Conservation (phyloP, 129 eudicot genomes). For the Flaveria trinervia region DNA sequence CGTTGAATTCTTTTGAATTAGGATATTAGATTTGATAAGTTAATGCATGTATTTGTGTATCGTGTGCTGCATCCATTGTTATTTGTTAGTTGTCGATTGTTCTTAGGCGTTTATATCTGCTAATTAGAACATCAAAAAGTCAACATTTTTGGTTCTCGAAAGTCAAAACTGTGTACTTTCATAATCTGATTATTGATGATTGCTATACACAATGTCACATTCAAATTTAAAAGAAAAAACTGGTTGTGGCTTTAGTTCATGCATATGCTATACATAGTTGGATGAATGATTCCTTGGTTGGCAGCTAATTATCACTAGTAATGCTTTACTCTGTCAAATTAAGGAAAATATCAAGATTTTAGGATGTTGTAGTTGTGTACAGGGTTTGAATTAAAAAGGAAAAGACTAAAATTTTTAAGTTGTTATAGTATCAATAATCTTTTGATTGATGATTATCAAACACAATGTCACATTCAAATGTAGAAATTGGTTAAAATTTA, state of each 20-base stretch:
- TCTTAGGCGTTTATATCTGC: constrained; percentile 6
- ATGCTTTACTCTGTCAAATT: neutral
- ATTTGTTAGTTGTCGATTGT: neutral
- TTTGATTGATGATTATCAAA: neutral
- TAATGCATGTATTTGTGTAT: constrained; percentile 24
- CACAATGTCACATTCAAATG: no score
- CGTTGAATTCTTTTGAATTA: neutral
- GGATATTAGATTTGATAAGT: neutral
- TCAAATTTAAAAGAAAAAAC: neutral
- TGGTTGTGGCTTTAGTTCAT: neutral
- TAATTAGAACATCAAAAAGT: constrained; percentile 18
- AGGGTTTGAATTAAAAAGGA: neutral
- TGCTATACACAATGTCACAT: neutral
- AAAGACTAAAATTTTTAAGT: neutral
- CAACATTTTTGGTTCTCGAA: neutral
- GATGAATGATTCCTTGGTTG: constrained; percentile 6
- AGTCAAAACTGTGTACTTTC: neutral
- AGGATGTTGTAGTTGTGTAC: neutral
- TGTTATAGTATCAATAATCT: neutral
- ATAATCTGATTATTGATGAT: constrained; percentile 7
- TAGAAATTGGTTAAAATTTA: no score
- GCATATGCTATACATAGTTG: neutral
- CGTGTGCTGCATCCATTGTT: neutral
- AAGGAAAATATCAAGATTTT: neutral
- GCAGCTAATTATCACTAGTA: neutral